phyloP scores from a whole-genome alignment of 108 stramenopile species.

The Cyclotella cryptica region DNA sequence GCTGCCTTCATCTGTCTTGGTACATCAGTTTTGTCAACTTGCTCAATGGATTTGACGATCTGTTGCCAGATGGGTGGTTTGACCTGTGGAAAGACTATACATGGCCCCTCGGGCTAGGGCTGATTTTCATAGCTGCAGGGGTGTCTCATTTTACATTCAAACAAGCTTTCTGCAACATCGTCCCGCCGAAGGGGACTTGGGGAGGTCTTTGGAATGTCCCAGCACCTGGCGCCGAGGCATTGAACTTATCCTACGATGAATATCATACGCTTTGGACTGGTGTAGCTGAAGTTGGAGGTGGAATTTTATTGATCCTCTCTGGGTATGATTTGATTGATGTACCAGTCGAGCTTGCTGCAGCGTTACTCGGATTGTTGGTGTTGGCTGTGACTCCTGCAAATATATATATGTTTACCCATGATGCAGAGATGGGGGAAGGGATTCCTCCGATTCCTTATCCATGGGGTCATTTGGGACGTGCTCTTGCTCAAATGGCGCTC shows the following conservation, averaged over 20 bases:
- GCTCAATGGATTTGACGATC: constrained; percentile 49
- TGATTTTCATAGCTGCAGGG: constrained; percentile 78
- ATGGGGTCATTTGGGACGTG: constrained; percentile 71
- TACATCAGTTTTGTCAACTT: constrained; percentile 53
- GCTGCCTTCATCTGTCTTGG: constrained; percentile 55
- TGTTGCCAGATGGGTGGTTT: constrained; percentile 71
- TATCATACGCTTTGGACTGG: constrained; percentile 91
- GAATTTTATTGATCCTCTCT: constrained; percentile 59
- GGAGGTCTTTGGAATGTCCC: constrained; percentile 89
- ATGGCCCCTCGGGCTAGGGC: constrained; percentile 74
- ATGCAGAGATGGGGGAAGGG: constrained; percentile 67
- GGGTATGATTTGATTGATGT: constrained; percentile 41
- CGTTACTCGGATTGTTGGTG: constrained; percentile 69
- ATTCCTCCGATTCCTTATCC: constrained; percentile 73
- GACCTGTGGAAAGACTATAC: constrained; percentile 68
- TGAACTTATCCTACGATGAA: constrained; percentile 74
- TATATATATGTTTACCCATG: constrained; percentile 92
- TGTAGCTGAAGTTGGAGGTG: constrained; percentile 76
- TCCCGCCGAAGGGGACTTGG: constrained; percentile 88
- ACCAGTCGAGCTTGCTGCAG: constrained; percentile 58
- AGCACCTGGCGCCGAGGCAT: constrained; percentile 64
- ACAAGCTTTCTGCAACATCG: constrained; percentile 76
- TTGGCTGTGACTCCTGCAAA: constrained; percentile 88
- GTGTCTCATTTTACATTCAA: constrained; percentile 78
- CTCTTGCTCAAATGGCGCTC: constrained; percentile 70